Conservation (phyloP, 352 stramenopile genomes). For the Phytophthora lateralis region DNA sequence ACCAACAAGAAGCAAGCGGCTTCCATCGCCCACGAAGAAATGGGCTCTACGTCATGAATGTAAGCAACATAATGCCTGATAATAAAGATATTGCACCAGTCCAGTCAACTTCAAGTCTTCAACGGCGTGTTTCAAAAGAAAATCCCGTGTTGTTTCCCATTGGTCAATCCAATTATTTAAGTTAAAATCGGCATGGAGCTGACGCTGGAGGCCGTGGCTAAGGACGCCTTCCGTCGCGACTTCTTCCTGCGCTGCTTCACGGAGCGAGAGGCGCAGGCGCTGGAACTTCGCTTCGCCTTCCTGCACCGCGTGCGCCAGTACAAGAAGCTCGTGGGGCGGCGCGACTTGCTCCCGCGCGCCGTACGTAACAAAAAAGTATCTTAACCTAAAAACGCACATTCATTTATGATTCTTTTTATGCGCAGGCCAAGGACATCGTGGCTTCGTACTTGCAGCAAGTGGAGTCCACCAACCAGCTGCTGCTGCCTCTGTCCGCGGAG, state of each 20-base stretch:
- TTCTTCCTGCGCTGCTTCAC: conserved; percentile 66
- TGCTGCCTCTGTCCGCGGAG: conserved; percentile 29
- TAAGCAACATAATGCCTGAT: conserved; percentile 20
- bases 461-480: conserved; percentile 27
- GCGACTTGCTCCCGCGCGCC: conserved; percentile 47
- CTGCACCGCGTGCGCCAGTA: conserved; percentile 61
- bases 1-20: conserved; percentile 1
- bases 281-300: conserved; percentile 67
- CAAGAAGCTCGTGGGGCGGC: conserved; percentile 54
- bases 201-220: conserved; percentile 61
- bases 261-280: conserved; percentile 48
- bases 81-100: conserved; percentile 30
- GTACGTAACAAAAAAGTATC: conserved; percentile 22
- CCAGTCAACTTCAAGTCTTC: conserved; percentile 19
- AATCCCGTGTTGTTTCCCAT: conserved; percentile 13
- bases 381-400: background rate
- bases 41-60: conserved; percentile 13
- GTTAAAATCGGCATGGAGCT: conserved; percentile 32
- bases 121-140: background rate
- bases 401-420: background rate
- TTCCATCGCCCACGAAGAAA: conserved; percentile 1
- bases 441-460: conserved; percentile 42
- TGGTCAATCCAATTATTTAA: conserved; percentile 7
- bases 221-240: conserved; percentile 57
- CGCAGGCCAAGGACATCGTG: conserved; percentile 55